Base-by-base conservation (phyloP, 805 yeast genomes). In the Cyberlindnera lachancei region DNA sequence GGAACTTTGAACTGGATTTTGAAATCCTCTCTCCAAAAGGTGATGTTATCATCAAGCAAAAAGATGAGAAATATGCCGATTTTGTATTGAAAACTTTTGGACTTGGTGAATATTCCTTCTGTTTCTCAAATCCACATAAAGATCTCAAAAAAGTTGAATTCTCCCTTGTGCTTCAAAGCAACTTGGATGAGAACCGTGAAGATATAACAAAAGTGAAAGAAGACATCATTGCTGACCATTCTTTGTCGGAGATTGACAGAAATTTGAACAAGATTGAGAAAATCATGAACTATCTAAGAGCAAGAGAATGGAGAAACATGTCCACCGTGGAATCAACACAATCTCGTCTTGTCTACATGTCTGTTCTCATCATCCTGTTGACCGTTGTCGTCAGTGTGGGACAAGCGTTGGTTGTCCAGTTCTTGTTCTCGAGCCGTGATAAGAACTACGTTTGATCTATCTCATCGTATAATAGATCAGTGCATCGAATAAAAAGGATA, bases 271-370 rank as follows among this genome's bases (percentile, higher is more conserved):
- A 70, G 40, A 68, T 75, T 41, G 68, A 63, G 44, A 71, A 69
- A 52, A 62, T 74, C 60, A 64, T 90, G 59, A 85, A 81, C 52
- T 86, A 92, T 59, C 77, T 90, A 64, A 86, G 87, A 67, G 87
- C 96, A 13, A 82, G 99, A 66, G 95, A 88, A 66, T 82, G 85
- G 74, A 79, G 99, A 68, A 92, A 92, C 63, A 92, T 87, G 73
- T 82, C 90, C 31, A 85, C 95, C 26, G 95, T 85, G 41, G 68
- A 68, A 56, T 74, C 85, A 31, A 85, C 95, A 20, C 84, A 79
- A 50, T 63, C 78, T 14, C 75, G 94, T 53, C 70, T 85, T 38
- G 79, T 81, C 53, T 84, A 79, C 72, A 73, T 83, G 51, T 76
- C 88, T 28, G 60, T 83, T 33, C 59, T 75, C 37, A 87, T 80